Percentiles rank a stretch among this genome's conserved stretches.
Evolutionary conservation across 2,329 filamentous ascomycete species (phyloP).

Genomic region (Nannizzia gypsea): DNA sequence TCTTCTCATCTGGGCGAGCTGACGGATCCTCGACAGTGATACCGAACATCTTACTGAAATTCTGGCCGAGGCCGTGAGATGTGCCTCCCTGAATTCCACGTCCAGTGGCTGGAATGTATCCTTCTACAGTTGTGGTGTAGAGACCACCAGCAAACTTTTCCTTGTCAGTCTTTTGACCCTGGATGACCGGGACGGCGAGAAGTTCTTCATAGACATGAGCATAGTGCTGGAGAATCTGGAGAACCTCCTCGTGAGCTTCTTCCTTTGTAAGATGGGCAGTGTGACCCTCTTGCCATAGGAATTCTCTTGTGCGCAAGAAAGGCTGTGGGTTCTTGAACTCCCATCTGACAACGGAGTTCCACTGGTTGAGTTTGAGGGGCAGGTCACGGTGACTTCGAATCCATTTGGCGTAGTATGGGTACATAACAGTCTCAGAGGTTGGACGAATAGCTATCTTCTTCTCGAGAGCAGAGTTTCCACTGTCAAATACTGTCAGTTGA

Average conservation of each 20-base stretch:
- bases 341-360: slow-evolving; percentile 93
- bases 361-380: slow-evolving; percentile 89
- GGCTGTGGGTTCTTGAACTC: slow-evolving; percentile 84
- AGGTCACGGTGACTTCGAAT: slow-evolving; percentile 93
- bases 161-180: slow-evolving; percentile 89
- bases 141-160: slow-evolving; percentile 96
- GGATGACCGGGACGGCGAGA: slow-evolving; percentile 86
- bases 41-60: slow-evolving; percentile 99
- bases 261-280: slow-evolving; percentile 80
- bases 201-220: slow-evolving; percentile 86
- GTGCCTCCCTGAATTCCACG: slow-evolving; percentile 95
- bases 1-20: slow-evolving; percentile 58
- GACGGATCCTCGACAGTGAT: slow-evolving; percentile 91
- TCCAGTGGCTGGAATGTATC: slow-evolving; percentile 89
- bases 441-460: slow-evolving; percentile 60
- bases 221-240: slow-evolving; percentile 88
- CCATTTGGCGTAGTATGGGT: slow-evolving; percentile 92
- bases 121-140: slow-evolving; percentile 94
- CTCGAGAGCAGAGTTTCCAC: slow-evolving; percentile 86
- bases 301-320: slow-evolving; percentile 87
- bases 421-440: slow-evolving; percentile 73
- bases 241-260: slow-evolving; percentile 70
- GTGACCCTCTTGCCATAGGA: slow-evolving; percentile 97
- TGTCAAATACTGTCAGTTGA: slow-evolving; percentile 29
- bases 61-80: slow-evolving; percentile 88